phyloP scores from a whole-genome alignment of 768 basidiomycete species.

The Glaciozyma antarctica region DNA sequence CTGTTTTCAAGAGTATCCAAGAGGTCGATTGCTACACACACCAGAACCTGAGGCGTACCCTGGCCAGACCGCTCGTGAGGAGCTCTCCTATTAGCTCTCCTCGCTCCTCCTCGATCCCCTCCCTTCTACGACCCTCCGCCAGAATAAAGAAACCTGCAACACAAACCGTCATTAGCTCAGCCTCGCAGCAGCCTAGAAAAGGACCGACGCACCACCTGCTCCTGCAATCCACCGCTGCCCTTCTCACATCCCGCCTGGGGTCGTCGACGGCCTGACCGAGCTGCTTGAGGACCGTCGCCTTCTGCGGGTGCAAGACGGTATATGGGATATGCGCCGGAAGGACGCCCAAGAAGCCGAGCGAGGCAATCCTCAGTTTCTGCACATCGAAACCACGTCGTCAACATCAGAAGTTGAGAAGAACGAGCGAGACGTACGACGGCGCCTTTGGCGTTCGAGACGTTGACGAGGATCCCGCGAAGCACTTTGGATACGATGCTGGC shows the following conservation, averaged over 20 bases:
- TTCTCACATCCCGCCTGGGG: conserved; percentile 71
- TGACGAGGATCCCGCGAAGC: conserved; percentile 49
- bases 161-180: too few species aligned
- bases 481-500: conserved; percentile 59
- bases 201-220: conserved; percentile 38
- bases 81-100: too few species aligned
- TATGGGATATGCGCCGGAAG: conserved; percentile 71
- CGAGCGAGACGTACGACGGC: conserved; percentile 13
- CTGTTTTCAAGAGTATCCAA: too few species aligned
- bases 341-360: conserved; percentile 62
- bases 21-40: too few species aligned
- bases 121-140: too few species aligned
- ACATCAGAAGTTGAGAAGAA: not conserved
- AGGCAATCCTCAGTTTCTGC: conserved; percentile 65
- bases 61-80: too few species aligned
- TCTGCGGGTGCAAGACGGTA: conserved; percentile 71
- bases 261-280: conserved; percentile 75
- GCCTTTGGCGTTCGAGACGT: conserved; percentile 1
- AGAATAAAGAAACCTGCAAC: too few species aligned
- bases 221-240: conserved; percentile 76
- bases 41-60: too few species aligned
- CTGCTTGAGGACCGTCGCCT: conserved; percentile 60
- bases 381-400: not conserved
- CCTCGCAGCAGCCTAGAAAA: too few species aligned
- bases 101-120: too few species aligned